Percentiles rank a stretch among this genome's conserved stretches.
Conservation (phyloP, 192 early-diverging fungal species). For the Funneliformis geosporum region DNA sequence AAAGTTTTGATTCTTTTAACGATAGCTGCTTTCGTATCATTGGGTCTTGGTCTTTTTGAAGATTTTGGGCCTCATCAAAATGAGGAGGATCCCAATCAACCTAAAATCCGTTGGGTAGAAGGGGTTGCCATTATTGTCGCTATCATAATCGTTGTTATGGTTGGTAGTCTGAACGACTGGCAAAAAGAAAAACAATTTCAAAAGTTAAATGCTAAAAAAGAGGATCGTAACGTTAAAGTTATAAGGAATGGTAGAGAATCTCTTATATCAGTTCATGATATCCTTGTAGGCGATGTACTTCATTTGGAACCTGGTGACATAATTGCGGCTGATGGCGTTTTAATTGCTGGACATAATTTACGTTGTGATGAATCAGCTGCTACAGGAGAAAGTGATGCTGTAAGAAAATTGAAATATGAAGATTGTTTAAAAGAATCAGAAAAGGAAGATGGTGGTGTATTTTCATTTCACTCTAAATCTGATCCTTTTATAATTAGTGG, state of each 20-base stretch:
- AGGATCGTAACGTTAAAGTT: constrained; percentile 74
- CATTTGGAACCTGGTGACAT: constrained; percentile 91
- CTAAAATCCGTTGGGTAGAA: constrained; percentile 81
- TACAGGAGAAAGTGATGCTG: constrained; percentile 93
- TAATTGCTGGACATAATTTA: constrained; percentile 79
- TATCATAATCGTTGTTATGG: constrained; percentile 74
- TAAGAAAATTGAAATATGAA: constrained; percentile 71
- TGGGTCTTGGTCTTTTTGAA: constrained; percentile 80
- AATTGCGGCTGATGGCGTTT: constrained; percentile 87
- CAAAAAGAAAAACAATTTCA: constrained; percentile 88
- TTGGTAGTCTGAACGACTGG: constrained; percentile 80
- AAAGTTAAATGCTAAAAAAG: constrained; percentile 84
- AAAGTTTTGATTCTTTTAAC: constrained; percentile 79
- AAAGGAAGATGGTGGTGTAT: constrained; percentile 38
- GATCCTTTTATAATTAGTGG: constrained; percentile 93
- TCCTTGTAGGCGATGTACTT: constrained; percentile 91
- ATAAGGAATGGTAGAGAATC: constrained; percentile 65
- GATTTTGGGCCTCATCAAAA: constrained; percentile 61
- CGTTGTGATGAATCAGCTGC: constrained; percentile 89
- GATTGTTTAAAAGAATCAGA: constrained; percentile 40
- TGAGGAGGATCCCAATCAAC: constrained; percentile 38
- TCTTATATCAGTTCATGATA: constrained; percentile 72
- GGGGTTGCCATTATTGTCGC: constrained; percentile 84
- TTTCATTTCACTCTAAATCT: constrained; percentile 34
- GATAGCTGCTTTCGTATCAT: constrained; percentile 75